A percentile compares a stretch with the other conserved stretches of the same genome.
These are phyloP conservation scores for Backusella psychrophila DNA, from an alignment of 192 early-diverging fungal genomes.

Conservation along the genomic window DNA sequence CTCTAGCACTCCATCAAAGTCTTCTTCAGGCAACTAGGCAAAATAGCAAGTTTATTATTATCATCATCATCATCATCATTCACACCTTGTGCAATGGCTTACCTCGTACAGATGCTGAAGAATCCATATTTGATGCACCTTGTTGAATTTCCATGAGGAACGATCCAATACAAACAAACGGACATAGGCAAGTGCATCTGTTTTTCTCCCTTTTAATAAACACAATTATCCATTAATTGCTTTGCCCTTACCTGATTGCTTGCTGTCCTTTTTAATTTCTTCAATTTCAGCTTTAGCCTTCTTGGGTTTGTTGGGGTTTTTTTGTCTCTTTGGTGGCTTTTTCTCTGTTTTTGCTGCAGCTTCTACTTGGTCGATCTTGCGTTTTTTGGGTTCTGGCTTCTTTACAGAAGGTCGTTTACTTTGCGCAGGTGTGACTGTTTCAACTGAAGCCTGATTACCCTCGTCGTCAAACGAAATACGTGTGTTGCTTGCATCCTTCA, in stretches of 20 bases:
- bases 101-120: conserved; percentile 32
- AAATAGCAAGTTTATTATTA: neutral
- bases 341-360: conserved; percentile 5
- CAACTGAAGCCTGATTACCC: conserved; percentile 2
- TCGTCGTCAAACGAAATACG: conserved; percentile 23
- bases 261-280: conserved; percentile 1
- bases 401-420: neutral
- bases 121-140: conserved; percentile 34
- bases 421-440: neutral
- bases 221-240: neutral
- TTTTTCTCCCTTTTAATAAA: neutral
- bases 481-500: neutral
- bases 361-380: conserved; percentile 18
- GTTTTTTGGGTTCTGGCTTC: conserved; percentile 12
- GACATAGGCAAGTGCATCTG: conserved; percentile 28
- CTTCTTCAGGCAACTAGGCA: conserved; percentile 23
- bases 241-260: conserved; percentile 4
- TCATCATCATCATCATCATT: neutral
- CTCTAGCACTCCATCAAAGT: conserved; percentile 29
- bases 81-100: neutral
- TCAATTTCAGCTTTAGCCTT: conserved; percentile 6
- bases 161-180: conserved; percentile 23
- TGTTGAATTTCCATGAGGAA: conserved; percentile 33
- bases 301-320: neutral
- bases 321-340: conserved; percentile 9